Evolutionary conservation across 495 filamentous ascomycete genomes (phyloP).

Genomic region (Aspergillus haitiensis): DNA sequence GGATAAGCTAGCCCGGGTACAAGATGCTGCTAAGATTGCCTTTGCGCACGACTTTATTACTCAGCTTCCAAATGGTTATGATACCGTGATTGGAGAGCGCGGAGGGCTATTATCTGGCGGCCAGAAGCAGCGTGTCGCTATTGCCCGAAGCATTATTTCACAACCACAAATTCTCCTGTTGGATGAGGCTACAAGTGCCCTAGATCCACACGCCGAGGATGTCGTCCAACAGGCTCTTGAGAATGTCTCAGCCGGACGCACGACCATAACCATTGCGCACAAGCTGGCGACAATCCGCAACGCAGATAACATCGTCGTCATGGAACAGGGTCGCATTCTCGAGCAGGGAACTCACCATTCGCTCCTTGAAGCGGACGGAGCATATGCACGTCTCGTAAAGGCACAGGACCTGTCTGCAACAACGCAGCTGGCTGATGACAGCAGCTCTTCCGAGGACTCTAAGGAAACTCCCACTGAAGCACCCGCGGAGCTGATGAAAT

Average conservation of each 20-base stretch:
- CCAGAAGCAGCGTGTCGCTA: slow-evolving; percentile 86
- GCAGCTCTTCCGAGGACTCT: background rate
- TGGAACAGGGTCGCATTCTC: slow-evolving; percentile 71
- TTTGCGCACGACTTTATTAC: slow-evolving; percentile 48
- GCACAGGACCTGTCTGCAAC: background rate
- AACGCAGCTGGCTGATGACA: background rate
- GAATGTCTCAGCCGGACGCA: slow-evolving; percentile 70
- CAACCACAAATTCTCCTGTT: slow-evolving; percentile 86
- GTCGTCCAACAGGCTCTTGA: slow-evolving; percentile 84
- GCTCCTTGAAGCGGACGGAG: background rate
- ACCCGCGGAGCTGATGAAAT: slow-evolving; percentile 41
- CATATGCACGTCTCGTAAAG: background rate
- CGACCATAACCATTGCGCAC: slow-evolving; percentile 87
- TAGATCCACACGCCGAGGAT: slow-evolving; percentile 83
- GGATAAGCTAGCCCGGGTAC: slow-evolving; percentile 44
- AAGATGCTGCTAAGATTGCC: slow-evolving; percentile 65
- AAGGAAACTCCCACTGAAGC: slow-evolving; percentile 35
- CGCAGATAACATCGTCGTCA: slow-evolving; percentile 88
- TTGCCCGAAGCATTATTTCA: slow-evolving; percentile 76
- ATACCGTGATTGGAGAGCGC: slow-evolving; percentile 82
- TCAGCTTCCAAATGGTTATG: slow-evolving; percentile 51
- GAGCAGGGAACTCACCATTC: slow-evolving; percentile 61
- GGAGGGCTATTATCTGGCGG: slow-evolving; percentile 83
- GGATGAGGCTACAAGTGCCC: slow-evolving; percentile 83
- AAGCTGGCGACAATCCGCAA: slow-evolving; percentile 80